A percentile compares a stretch with the other conserved stretches of the same genome.
Evolutionary conservation across 805 yeast species (phyloP).

Genomic region (Lipomyces japonicus): DNA sequence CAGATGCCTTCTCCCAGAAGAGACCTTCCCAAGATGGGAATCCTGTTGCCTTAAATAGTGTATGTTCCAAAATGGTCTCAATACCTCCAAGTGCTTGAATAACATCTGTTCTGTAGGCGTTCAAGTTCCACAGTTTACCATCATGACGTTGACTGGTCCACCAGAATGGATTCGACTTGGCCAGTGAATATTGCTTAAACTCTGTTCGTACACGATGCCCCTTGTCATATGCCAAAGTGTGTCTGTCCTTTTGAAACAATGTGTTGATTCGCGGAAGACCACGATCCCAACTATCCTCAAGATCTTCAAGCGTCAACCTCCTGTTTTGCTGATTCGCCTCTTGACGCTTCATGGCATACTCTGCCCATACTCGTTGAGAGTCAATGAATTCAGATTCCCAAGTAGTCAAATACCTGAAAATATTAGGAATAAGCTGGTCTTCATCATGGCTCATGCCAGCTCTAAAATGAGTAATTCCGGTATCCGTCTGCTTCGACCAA

Average conservation of each 20-base stretch:
- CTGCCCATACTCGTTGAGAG: constrained; percentile 97
- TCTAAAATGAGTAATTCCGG: constrained; percentile 90
- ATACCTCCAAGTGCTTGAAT: constrained; percentile 97
- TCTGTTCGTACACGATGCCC: constrained; percentile 84
- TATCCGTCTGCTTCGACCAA: constrained; percentile 90
- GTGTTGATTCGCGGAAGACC: constrained; percentile 97
- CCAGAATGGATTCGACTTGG: constrained; percentile 87
- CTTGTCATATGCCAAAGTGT: constrained; percentile 88
- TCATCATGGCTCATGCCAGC: constrained; percentile 82
- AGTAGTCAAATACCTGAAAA: constrained; percentile 84
- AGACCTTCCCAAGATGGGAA: constrained; percentile 98
- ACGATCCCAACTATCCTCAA: constrained; percentile 93
- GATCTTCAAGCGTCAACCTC: constrained; percentile 83
- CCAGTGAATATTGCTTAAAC: constrained; percentile 66
- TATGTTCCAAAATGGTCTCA: constrained; percentile 91
- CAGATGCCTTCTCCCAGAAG: constrained; percentile 97
- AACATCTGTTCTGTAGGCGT: constrained; percentile 90
- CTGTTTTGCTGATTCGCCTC: constrained; percentile 85
- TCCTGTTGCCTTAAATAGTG: constrained; percentile 93
- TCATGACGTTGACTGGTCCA: constrained; percentile 94
- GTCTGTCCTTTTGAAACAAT: constrained; percentile 89
- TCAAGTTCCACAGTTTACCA: constrained; percentile 92
- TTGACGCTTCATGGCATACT: constrained; percentile 81
- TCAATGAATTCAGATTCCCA: constrained; percentile 97
- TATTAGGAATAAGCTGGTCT: constrained; percentile 80